Evolutionary conservation across 352 stramenopile genomes (phyloP).

Genomic region (Pythium brassicae): DNA sequence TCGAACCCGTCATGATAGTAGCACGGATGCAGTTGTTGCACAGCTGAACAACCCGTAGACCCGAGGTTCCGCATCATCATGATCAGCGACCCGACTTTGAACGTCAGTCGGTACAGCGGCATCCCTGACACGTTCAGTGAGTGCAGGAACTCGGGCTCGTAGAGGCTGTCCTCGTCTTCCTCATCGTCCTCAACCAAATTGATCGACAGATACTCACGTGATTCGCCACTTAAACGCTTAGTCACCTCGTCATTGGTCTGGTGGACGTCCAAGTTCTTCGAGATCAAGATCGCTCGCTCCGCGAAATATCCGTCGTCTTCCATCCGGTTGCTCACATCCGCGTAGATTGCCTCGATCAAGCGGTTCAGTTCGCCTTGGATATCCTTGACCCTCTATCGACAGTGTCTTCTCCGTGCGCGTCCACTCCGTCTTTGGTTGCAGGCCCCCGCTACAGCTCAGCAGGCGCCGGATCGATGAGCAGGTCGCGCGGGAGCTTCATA

Average conservation of each 20-base stretch:
- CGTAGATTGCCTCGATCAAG: not conserved
- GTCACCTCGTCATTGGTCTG: slow-evolving; percentile 84
- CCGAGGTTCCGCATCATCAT: slow-evolving; percentile 13
- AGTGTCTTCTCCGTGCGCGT: too few relatives aligned
- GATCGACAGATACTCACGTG: not conserved
- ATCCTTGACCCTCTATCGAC: slow-evolving; percentile 94
- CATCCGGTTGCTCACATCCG: slow-evolving; percentile 80
- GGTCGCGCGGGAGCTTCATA: too few relatives aligned
- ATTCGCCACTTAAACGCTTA: slow-evolving; percentile 68
- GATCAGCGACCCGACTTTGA: slow-evolving; percentile 4
- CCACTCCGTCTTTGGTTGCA: too few relatives aligned
- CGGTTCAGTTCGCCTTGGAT: slow-evolving; percentile 47
- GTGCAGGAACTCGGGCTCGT: slow-evolving; percentile 82
- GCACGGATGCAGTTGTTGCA: slow-evolving; percentile 14
- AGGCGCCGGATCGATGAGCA: too few relatives aligned
- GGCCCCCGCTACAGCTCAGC: too few relatives aligned
- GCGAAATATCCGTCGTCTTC: slow-evolving; percentile 81
- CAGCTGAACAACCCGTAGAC: slow-evolving; percentile 3
- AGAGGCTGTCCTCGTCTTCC: slow-evolving; percentile 79
- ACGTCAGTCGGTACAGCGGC: not conserved
- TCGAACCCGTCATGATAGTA: not conserved
- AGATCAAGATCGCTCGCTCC: slow-evolving; percentile 77
- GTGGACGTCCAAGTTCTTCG: slow-evolving; percentile 63
- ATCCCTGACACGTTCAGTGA: too few relatives aligned
- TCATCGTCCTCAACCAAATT: slow-evolving; percentile 68